Evolutionary conservation across 768 basidiomycete genomes (phyloP).

Genomic region (Mycena galopus): DNA sequence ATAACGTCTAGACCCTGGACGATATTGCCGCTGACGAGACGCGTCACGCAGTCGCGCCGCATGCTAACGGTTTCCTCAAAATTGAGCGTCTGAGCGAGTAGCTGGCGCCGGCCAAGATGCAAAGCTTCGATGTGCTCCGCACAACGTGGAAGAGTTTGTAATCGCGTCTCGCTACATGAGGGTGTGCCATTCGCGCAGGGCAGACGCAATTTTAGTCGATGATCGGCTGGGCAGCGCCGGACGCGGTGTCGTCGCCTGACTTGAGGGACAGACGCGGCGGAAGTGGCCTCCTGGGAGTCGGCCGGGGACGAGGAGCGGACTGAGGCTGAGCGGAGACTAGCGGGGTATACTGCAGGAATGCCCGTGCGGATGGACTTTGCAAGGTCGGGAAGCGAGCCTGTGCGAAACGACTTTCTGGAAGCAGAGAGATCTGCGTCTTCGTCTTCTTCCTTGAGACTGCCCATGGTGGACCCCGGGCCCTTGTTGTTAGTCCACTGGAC

Average conservation of each 20-base stretch:
- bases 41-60: slow-evolving; percentile 87
- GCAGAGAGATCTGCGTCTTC: slow-evolving; percentile 59
- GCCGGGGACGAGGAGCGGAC: slow-evolving; percentile 71
- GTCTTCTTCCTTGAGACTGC: slow-evolving; percentile 73
- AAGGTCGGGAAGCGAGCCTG: slow-evolving; percentile 82
- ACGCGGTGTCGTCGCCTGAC: slow-evolving; percentile 92
- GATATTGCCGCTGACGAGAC: slow-evolving; percentile 91
- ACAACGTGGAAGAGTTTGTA: slow-evolving; percentile 92
- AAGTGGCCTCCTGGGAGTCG: slow-evolving; percentile 78
- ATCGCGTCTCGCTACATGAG: slow-evolving; percentile 88
- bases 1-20: slow-evolving; percentile 95
- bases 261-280: slow-evolving; percentile 96
- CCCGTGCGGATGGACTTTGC: slow-evolving; percentile 80
- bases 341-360: slow-evolving; percentile 73
- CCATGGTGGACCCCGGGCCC: slow-evolving; percentile 59
- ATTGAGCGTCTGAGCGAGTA: slow-evolving; percentile 89
- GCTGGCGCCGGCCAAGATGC: slow-evolving; percentile 91
- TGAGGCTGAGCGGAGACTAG: slow-evolving; percentile 68
- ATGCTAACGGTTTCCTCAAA: slow-evolving; percentile 87
- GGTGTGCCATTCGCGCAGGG: slow-evolving; percentile 95
- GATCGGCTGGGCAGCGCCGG: slow-evolving; percentile 87
- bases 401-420: slow-evolving; percentile 73
- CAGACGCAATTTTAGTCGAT: slow-evolving; percentile 98
- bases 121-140: slow-evolving; percentile 91
- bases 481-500: slow-evolving; percentile 60